Evolutionary conservation across 2,329 filamentous ascomycete species (phyloP).

Genomic region (Calonectria pseudoturangicola): DNA sequence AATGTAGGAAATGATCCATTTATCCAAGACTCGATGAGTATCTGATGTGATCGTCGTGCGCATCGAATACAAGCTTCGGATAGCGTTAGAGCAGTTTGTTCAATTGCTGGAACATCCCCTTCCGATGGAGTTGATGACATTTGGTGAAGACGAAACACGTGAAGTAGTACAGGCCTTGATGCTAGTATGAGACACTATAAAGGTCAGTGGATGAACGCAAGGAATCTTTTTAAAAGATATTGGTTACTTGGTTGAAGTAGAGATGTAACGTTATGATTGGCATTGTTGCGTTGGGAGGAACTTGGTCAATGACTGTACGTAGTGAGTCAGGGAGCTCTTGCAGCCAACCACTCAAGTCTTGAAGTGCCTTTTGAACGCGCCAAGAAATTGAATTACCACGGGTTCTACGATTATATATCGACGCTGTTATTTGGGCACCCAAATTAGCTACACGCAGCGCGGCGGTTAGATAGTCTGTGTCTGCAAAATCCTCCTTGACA

Average conservation of each 20-base stretch:
- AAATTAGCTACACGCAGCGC: neutral
- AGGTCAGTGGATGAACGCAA: neutral
- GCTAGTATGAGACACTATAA: neutral
- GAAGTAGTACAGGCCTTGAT: neutral
- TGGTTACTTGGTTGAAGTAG: constrained; percentile 1
- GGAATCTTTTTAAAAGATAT: neutral
- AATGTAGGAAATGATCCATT: neutral
- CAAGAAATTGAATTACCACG: neutral
- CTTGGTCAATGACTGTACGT: neutral
- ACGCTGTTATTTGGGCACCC: neutral
- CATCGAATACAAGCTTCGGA: neutral
- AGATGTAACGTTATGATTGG: neutral
- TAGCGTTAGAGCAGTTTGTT: neutral
- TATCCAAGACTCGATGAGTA: neutral
- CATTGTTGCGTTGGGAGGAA: neutral
- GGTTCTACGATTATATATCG: neutral
- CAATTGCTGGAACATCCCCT: neutral
- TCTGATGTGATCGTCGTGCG: neutral
- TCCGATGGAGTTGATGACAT: neutral
- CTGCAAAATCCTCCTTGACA: neutral
- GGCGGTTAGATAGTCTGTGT: neutral
- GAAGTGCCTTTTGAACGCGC: neutral
- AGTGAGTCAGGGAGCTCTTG: neutral
- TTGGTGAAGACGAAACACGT: neutral
- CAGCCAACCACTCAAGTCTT: neutral